Evolutionary conservation across 1,139 yeast species (phyloP).

Genomic region (Candida anutae): DNA sequence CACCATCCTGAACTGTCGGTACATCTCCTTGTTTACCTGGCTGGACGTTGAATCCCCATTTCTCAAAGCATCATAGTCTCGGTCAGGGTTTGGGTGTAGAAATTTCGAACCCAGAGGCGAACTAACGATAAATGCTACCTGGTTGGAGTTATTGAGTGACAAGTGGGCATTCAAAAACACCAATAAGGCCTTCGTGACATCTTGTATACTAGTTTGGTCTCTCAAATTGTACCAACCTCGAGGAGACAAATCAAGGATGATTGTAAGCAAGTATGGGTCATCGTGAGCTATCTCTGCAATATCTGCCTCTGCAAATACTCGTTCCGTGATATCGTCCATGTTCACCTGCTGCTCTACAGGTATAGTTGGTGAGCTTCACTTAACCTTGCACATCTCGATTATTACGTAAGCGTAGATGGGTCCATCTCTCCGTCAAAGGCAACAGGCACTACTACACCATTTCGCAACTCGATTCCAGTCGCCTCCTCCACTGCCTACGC

Average conservation of each 20-base stretch:
- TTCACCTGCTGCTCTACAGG: no score
- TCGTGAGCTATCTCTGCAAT: slow-evolving; percentile 36
- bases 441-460: neutral
- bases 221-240: slow-evolving; percentile 59
- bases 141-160: slow-evolving; percentile 76
- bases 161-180: slow-evolving; percentile 82
- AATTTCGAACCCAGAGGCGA: slow-evolving; percentile 65
- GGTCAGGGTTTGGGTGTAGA: slow-evolving; percentile 53
- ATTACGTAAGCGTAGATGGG: no score
- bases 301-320: slow-evolving; percentile 46
- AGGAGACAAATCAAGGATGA: slow-evolving; percentile 75
- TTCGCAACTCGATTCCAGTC: no score
- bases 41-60: slow-evolving; percentile 1
- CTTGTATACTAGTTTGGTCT: slow-evolving; percentile 40
- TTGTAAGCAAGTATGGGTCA: slow-evolving; percentile 73
- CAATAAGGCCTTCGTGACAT: slow-evolving; percentile 51
- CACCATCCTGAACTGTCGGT: slow-evolving; percentile 75
- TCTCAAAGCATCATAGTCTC: slow-evolving; percentile 16
- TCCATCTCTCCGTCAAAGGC: neutral
- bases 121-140: slow-evolving; percentile 76
- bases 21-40: slow-evolving; percentile 45
- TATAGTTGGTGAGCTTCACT: no score
- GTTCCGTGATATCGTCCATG: slow-evolving; percentile 75
- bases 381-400: no score
- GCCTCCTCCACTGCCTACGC: no score